phyloP scores from a whole-genome alignment of 1,284 basidiomycete genomes.

The Ceratobasidium sp. region DNA sequence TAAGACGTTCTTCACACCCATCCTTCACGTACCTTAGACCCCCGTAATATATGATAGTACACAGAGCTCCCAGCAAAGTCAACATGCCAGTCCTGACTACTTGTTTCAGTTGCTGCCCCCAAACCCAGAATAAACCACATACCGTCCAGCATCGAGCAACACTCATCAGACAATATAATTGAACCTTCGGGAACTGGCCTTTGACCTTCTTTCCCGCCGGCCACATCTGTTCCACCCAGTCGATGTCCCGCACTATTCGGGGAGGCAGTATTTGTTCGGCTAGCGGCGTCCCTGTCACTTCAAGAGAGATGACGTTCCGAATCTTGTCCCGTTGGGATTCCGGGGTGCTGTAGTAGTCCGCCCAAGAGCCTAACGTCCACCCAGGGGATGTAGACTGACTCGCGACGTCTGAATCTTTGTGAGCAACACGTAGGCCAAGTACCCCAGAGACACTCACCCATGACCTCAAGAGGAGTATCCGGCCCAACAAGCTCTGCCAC shows the following conservation, averaged over 20 bases:
- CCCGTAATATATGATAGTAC: constrained; percentile 89
- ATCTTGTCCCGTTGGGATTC: constrained; percentile 79
- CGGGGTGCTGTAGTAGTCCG: constrained; percentile 81
- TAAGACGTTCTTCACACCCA: not conserved
- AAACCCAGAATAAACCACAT: constrained; percentile 50
- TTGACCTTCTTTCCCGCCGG: constrained; percentile 77
- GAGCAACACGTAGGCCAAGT: constrained; percentile 29
- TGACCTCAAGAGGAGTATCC: constrained; percentile 84
- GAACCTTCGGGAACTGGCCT: constrained; percentile 92
- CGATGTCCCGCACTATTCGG: constrained; percentile 84
- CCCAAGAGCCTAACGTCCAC: constrained; percentile 93
- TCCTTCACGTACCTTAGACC: constrained; percentile 76
- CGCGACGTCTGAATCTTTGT: constrained; percentile 71
- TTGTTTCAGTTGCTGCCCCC: constrained; percentile 12
- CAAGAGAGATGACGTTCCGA: constrained; percentile 88
- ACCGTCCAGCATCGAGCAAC: constrained; percentile 90
- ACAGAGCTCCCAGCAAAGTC: constrained; percentile 97
- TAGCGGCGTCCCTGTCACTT: constrained; percentile 81
- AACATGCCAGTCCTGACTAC: constrained; percentile 88
- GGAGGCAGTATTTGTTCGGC: constrained; percentile 85
- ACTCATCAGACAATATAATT: constrained; percentile 96
- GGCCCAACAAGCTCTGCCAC: constrained; percentile 83
- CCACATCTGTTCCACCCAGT: constrained; percentile 98
- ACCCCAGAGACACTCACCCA: constrained; percentile 66
- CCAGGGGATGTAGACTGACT: constrained; percentile 81